Evolutionary conservation across 306 rosid species (phyloP).

Genomic region (Crataegus laevigata): DNA sequence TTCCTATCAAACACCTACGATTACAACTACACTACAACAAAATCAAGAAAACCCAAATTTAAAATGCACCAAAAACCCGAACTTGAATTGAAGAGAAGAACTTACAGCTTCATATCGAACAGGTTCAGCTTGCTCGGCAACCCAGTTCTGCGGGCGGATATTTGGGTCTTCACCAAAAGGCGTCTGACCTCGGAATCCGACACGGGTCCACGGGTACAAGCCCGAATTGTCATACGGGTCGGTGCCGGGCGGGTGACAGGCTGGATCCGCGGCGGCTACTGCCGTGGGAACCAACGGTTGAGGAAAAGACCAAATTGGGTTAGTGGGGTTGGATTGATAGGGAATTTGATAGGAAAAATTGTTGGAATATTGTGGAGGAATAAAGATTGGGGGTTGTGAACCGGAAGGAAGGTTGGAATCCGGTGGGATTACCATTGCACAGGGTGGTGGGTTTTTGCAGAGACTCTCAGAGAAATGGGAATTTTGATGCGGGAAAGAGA

Average conservation of each 20-base stretch:
- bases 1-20: not conserved
- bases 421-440: not conserved
- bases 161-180: slow-evolving; percentile 20
- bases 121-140: slow-evolving; percentile 19
- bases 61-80: not conserved
- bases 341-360: slow-evolving; percentile 14
- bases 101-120: slow-evolving; percentile 24
- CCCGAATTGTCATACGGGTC: slow-evolving; percentile 24
- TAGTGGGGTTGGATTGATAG: slow-evolving; percentile 9
- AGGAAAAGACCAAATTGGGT: slow-evolving; percentile 17
- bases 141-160: slow-evolving; percentile 21
- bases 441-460: not conserved
- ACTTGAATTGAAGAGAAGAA: not conserved
- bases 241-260: slow-evolving; percentile 48
- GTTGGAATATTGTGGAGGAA: slow-evolving; percentile 7
- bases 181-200: slow-evolving; percentile 12
- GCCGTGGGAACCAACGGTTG: slow-evolving; percentile 18
- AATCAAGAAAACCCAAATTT: not conserved
- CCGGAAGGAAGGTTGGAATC: not conserved
- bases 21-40: not conserved
- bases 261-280: slow-evolving; percentile 14
- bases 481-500: not conserved
- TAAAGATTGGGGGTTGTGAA: slow-evolving; percentile 13
- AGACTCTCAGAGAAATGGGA: not conserved
- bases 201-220: slow-evolving; percentile 15